phyloP scores from a whole-genome alignment of 495 filamentous ascomycete genomes.

The Podospora sp. region DNA sequence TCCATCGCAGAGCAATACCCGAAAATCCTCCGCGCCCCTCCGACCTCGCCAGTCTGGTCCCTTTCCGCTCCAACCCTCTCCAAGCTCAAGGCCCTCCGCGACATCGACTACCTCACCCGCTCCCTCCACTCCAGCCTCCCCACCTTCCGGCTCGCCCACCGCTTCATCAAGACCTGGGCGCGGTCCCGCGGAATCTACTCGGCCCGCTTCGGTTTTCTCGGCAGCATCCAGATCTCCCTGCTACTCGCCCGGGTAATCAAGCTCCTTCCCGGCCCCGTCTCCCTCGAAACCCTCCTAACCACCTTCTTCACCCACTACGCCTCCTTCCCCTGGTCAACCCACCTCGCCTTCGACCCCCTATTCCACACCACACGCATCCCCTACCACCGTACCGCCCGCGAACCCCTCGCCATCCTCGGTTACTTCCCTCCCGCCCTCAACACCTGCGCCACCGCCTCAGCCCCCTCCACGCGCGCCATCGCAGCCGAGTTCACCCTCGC shows the following conservation, averaged over 20 bases:
- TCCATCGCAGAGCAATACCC: constrained; percentile 49
- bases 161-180: constrained; percentile 58
- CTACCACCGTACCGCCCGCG: constrained; percentile 52
- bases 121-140: constrained; percentile 53
- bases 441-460: constrained; percentile 51
- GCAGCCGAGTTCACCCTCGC: constrained; percentile 50
- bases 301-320: constrained; percentile 64
- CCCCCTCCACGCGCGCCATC: constrained; percentile 49
- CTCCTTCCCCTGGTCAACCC: constrained; percentile 52
- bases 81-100: constrained; percentile 59
- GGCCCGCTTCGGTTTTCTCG: constrained; percentile 59
- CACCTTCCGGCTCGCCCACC: constrained; percentile 55
- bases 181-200: constrained; percentile 58
- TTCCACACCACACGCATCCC: constrained; percentile 45
- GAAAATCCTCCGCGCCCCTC: constrained; percentile 33
- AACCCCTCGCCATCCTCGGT: constrained; percentile 59
- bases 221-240: constrained; percentile 60
- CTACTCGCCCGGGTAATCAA: constrained; percentile 58
- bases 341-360: constrained; percentile 55
- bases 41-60: constrained; percentile 49
- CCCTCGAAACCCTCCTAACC: constrained; percentile 46
- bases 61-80: constrained; percentile 51
- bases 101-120: constrained; percentile 54
- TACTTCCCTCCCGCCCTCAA: constrained; percentile 58
- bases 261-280: constrained; percentile 37